Evolutionary conservation across 768 basidiomycete species (phyloP), one percentile per base, ranked within the genome.

Genomic region (Boletus bicolor): DNA sequence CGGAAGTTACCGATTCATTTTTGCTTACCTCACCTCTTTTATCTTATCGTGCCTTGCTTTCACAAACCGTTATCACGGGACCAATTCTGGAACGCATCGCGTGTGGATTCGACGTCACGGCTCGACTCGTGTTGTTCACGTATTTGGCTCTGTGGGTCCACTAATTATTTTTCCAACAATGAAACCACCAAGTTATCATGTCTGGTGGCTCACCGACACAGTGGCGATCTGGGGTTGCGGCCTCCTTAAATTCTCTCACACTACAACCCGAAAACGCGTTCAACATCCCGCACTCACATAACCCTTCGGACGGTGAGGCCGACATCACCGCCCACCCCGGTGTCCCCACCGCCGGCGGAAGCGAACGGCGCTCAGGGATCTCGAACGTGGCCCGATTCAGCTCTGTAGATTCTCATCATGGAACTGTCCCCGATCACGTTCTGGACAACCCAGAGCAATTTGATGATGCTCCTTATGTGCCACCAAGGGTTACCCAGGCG

Each of bases 91-190:
- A 38, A 49, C 59, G 51, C 58, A 56, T 56, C 64, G 56, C 64
- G 56, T 56, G 45, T 54, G 34, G 14, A 30, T 32, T 43, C 46
- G 32, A 44, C 49, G 30, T 48, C 36, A 39, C 49, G 59, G 36
- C 38, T 44, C 42, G 12, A 51, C 34, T 38, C 48, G 56, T 65
- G 63, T 67, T 72, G 68, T 65, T 44, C 54, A 43, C 45, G 21
- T 72, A 61, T 72, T 72, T 72, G 70, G 70, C 43, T 44, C 39
- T 72, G 70, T 72, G 70, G 70, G 70, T 72, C 70, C 70, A 58
- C 53, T 9, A 52, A 35, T 50, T 64, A 63, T 66, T 72, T 69
- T 67, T 43, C 42, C 49, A 51, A 69, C 65, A 52, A 66, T 71
- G 57, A 60, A 59, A 60, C 61, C 48, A 54, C 59, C 42, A 57